Evolutionary conservation across 495 filamentous ascomycete genomes (phyloP).

Genomic region (Penicillium chermesinum): DNA sequence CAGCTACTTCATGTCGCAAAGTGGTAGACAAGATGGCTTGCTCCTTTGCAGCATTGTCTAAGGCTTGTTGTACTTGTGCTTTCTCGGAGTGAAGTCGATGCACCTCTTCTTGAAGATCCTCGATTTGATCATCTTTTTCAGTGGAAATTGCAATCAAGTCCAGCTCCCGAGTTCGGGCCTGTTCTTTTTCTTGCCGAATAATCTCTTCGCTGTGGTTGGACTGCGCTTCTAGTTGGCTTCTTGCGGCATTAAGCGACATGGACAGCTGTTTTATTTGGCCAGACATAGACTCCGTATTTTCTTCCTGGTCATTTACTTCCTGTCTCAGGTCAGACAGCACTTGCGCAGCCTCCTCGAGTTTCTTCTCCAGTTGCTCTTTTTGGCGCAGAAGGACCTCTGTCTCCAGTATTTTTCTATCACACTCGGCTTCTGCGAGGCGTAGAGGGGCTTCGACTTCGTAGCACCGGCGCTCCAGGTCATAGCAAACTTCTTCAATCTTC

Average conservation of each 20-base stretch:
- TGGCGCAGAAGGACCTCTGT: conserved; percentile 21
- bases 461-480: conserved; percentile 53
- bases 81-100: conserved; percentile 17
- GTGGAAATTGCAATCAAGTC: conserved; percentile 41
- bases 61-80: conserved; percentile 6
- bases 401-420: conserved; percentile 30
- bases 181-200: conserved; percentile 24
- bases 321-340: conserved; percentile 21
- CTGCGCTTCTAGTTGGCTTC: conserved; percentile 14
- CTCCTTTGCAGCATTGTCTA: conserved; percentile 19
- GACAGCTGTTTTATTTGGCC: conserved; percentile 26
- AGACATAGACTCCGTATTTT: conserved; percentile 23
- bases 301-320: conserved; percentile 27
- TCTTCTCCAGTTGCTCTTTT: conserved; percentile 24
- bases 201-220: conserved; percentile 5
- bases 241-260: conserved; percentile 2
- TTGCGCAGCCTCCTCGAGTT: conserved; percentile 19
- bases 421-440: conserved; percentile 37
- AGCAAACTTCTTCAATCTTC: conserved; percentile 47
- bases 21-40: conserved; percentile 8
- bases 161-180: conserved; percentile 34
- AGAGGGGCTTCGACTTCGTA: conserved; percentile 45
- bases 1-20: conserved; percentile 18
- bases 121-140: conserved; percentile 42
- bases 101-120: conserved; percentile 30